Base-by-base conservation (phyloP, 1,284 basidiomycete genomes). In the Ustilago xerochloae region DNA sequence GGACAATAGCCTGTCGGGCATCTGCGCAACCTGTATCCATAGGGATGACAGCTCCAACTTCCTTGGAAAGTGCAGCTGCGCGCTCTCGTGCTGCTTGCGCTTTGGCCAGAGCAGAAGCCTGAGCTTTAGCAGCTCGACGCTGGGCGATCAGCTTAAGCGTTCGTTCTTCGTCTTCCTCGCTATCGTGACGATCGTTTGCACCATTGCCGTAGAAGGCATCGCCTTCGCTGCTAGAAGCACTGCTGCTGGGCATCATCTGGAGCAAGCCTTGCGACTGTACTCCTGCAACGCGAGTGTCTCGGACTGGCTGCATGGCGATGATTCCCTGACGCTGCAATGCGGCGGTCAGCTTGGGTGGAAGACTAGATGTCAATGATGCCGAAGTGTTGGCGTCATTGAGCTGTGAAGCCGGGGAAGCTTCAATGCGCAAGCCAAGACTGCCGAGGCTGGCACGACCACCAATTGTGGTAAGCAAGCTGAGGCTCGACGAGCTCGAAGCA, bases 101-200 rank as follows among this genome's bases (percentile, higher is more conserved):
- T 39, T 59, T 58, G 10, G 54, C 61, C 12, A 60, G 32, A 1
- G 60, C 69, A 13, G 41, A 33, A 5, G 78, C 74, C 35, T 75
- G 66, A 8, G 63, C 63, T 33, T 65, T 74, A 39, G 67, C 73
- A 15, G 70, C 74, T n/a, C 79, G 75, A 24, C 77, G 71, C 45
- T 78, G 71, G 16, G 81, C 81, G 18, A 81, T 71, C 29, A 74
- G 57, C 18, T 80, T 76, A 38, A 83, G 67, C 41, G 81, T 83
- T 20, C 63, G 67, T 62, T 83, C 81, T 49, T 83, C 81, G 50
- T 83, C 81, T 53, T 83, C 81, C 39, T 80, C 79, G 29, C 57
- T 41, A 18, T 65, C 68, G 20, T 63, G 29, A 15, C 32, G 47
- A 2, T n/a, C 51, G 39, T 30, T 50, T 15, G 67, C 50, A 13